A percentile compares a stretch with the other conserved stretches of the same genome.
These are phyloP conservation scores for Trypanosoma rangeli DNA, from an alignment of 208 protist species.

Conservation along the genomic window DNA sequence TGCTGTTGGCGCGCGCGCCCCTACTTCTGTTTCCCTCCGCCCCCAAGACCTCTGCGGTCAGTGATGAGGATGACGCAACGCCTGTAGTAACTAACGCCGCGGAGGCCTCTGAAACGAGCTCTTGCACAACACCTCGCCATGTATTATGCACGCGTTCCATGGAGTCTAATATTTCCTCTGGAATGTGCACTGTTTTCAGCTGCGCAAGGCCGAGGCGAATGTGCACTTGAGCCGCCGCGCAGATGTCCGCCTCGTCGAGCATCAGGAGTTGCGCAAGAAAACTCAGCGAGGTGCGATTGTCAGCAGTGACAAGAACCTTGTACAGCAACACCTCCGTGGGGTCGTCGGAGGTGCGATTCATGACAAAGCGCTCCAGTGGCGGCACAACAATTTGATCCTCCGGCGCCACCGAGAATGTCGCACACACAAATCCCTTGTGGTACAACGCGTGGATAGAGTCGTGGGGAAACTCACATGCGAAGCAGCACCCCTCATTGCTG, in stretches of 20 bases:
- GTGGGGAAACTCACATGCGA: conserved; percentile 58
- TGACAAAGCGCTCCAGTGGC: conserved; percentile 95
- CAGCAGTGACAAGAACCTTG: conserved; percentile 94
- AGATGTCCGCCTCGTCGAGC: conserved; percentile 89
- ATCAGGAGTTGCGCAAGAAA: conserved; percentile 92
- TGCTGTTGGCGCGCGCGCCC: not conserved
- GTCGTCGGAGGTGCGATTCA: conserved; percentile 96
- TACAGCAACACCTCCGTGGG: conserved; percentile 96
- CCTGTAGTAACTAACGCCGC: not conserved
- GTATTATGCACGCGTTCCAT: conserved; percentile 44
- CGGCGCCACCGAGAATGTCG: conserved; percentile 83
- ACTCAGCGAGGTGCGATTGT: conserved; percentile 92
- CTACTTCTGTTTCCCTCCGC: not conserved
- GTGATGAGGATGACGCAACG: not conserved
- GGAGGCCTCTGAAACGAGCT: conserved; percentile 1
- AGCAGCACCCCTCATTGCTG: conserved; percentile 18
- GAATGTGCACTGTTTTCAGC: conserved; percentile 48
- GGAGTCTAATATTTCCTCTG: conserved; percentile 23
- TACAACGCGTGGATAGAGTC: conserved; percentile 65
- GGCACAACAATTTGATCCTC: conserved; percentile 92
- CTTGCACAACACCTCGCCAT: conserved; percentile 44
- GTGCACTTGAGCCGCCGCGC: conserved; percentile 89
- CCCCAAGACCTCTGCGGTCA: not conserved
- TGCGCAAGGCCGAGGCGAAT: conserved; percentile 89
- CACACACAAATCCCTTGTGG: conserved; percentile 86